phyloP scores from a whole-genome alignment of 768 basidiomycete species.

The Boletales sp. region DNA sequence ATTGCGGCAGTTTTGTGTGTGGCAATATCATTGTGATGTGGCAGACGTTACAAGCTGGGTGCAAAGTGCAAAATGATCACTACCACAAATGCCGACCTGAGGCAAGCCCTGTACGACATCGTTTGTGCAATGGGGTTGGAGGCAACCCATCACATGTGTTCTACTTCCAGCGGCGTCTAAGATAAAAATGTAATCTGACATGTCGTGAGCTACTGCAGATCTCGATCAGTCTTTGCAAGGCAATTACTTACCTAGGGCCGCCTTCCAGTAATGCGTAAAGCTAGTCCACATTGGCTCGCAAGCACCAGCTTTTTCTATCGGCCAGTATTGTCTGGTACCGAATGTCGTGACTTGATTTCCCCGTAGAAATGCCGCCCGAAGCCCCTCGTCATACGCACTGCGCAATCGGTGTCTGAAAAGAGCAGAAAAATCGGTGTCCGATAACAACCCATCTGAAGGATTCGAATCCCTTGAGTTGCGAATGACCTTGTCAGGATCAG shows the following conservation, averaged over 20 bases:
- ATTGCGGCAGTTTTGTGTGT: slow-evolving; percentile 1
- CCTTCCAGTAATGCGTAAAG: slow-evolving; percentile 84
- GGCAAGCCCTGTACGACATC: slow-evolving; percentile 75
- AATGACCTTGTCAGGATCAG: slow-evolving; percentile 68
- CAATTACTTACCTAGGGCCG: slow-evolving; percentile 75
- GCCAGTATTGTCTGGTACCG: slow-evolving; percentile 44
- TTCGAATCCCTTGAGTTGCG: slow-evolving; percentile 64
- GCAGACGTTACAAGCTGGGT: slow-evolving; percentile 46
- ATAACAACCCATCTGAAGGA: slow-evolving; percentile 67
- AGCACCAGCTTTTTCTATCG: slow-evolving; percentile 45
- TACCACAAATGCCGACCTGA: slow-evolving; percentile 71
- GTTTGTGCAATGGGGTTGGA: slow-evolving; percentile 55
- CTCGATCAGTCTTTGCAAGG: not conserved
- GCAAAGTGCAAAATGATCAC: slow-evolving; percentile 82
- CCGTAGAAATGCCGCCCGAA: slow-evolving; percentile 15
- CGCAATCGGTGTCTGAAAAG: slow-evolving; percentile 41
- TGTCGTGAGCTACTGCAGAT: slow-evolving; percentile 5
- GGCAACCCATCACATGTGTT: slow-evolving; percentile 47
- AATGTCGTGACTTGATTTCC: slow-evolving; percentile 38
- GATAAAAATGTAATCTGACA: slow-evolving; percentile 86
- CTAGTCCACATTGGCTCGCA: slow-evolving; percentile 85
- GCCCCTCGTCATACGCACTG: slow-evolving; percentile 70
- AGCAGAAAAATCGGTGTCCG: slow-evolving; percentile 48
- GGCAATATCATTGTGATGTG: slow-evolving; percentile 4
- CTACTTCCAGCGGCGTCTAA: slow-evolving; percentile 39